Evolutionary conservation across 2,329 filamentous ascomycete species (phyloP).

Genomic region (Trichoderma lentiforme): DNA sequence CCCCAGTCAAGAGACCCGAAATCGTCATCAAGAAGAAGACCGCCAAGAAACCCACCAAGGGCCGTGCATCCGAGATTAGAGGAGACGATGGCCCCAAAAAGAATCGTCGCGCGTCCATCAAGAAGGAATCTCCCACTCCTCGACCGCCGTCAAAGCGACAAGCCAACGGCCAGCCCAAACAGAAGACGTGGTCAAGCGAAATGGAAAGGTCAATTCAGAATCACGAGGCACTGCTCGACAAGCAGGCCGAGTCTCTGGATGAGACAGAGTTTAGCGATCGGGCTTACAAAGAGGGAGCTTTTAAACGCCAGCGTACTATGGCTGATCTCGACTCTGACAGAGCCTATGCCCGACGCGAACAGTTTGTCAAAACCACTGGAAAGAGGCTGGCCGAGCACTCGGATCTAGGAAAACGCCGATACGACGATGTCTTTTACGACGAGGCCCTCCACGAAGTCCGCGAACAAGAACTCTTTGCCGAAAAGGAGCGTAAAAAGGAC

Average conservation of each 20-base stretch:
- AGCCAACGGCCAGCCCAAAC: slow-evolving; percentile 57
- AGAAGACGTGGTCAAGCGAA: slow-evolving; percentile 55
- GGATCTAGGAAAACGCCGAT: slow-evolving; percentile 69
- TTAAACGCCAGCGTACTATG: slow-evolving; percentile 68
- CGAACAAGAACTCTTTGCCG: slow-evolving; percentile 82
- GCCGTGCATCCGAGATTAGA: slow-evolving; percentile 50
- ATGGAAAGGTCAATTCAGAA: slow-evolving; percentile 42
- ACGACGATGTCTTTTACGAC: slow-evolving; percentile 72
- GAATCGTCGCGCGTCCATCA: slow-evolving; percentile 49
- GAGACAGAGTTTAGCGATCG: slow-evolving; percentile 42
- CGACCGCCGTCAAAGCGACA: slow-evolving; percentile 56
- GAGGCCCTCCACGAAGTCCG: slow-evolving; percentile 83
- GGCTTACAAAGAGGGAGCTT: slow-evolving; percentile 52
- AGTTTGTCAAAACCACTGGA: slow-evolving; percentile 56
- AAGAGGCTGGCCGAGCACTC: slow-evolving; percentile 67
- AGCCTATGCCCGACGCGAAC: slow-evolving; percentile 58
- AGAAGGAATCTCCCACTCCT: slow-evolving; percentile 45
- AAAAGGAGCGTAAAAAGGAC: slow-evolving; percentile 99
- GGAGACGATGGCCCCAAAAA: slow-evolving; percentile 49
- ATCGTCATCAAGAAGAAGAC: slow-evolving; percentile 28
- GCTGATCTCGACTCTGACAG: slow-evolving; percentile 60
- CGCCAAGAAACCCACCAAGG: slow-evolving; percentile 44
- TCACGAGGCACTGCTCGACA: slow-evolving; percentile 42
- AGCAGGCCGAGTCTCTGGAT: slow-evolving; percentile 45
- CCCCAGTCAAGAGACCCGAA: slow-evolving; percentile 26